Conservation (phyloP, 2,329 filamentous ascomycete species). For the Fusarium longipes region DNA sequence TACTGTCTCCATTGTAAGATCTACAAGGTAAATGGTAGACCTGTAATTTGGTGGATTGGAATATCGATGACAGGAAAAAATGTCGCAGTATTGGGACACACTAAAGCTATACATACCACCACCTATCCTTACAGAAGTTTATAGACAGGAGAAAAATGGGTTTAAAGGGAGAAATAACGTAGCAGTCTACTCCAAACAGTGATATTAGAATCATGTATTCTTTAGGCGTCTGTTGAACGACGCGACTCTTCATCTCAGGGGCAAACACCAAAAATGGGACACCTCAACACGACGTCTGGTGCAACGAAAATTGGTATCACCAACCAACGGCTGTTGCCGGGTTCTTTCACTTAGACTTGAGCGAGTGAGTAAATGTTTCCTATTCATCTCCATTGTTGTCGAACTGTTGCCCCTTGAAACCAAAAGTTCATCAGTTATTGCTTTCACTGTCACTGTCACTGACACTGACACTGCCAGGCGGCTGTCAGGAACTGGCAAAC, state of each 20-base stretch:
- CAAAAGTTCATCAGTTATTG: slow-evolving; percentile 15
- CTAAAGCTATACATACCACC: no score
- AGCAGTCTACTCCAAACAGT: neutral
- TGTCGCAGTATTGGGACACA: no score
- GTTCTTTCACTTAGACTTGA: neutral
- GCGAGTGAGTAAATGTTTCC: neutral
- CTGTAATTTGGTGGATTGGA: neutral
- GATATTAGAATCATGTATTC: neutral
- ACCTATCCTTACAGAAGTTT: no score
- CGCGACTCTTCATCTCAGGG: slow-evolving; percentile 14
- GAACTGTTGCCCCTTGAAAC: slow-evolving; percentile 36
- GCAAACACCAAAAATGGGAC: slow-evolving; percentile 29
- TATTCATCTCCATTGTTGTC: slow-evolving; percentile 13
- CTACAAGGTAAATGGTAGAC: neutral
- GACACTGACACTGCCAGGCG: slow-evolving; percentile 4
- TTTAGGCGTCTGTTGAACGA: neutral
- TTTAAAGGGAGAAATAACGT: rapidly evolving
- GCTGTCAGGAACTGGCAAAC: slow-evolving; percentile 2
- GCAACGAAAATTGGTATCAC: slow-evolving; percentile 31
- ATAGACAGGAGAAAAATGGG: neutral
- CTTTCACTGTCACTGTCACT: slow-evolving; percentile 14
- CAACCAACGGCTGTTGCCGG: slow-evolving; percentile 31
- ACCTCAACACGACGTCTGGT: slow-evolving; percentile 28
- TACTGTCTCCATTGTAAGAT: neutral
- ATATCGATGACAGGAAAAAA: no score